These are phyloP conservation scores for Alternaria ventricosa DNA, from an alignment of 2,329 filamentous ascomycete genomes.

Conservation along the genomic window DNA sequence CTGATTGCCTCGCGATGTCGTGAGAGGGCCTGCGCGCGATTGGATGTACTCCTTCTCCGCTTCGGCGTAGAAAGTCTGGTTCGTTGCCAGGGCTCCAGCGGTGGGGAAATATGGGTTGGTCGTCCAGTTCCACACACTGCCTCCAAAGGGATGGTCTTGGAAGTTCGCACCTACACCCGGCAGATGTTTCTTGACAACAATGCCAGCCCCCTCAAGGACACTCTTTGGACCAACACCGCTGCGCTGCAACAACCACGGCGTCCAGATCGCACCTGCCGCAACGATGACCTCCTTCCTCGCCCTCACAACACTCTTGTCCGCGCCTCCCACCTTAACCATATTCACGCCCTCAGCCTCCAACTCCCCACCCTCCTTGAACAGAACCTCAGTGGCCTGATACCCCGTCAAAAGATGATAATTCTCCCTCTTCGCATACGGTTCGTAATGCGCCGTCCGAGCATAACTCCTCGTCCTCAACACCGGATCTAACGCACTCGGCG, in stretches of 20 bases:
- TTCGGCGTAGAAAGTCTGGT: not conserved
- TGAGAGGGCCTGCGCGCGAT: not conserved
- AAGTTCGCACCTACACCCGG: conserved; percentile 41
- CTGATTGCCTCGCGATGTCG: not conserved
- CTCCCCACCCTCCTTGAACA: not conserved
- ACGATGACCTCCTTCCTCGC: not conserved
- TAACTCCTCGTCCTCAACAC: conserved; percentile 33
- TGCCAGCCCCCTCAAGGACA: conserved; percentile 22
- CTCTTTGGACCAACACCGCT: not conserved
- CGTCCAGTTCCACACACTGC: conserved; percentile 10
- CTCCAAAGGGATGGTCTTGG: conserved; percentile 35
- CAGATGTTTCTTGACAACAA: conserved; percentile 28
- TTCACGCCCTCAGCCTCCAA: not conserved
- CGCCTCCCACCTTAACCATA: not conserved
- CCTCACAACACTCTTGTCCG: not conserved
- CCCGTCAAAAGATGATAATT: conserved; percentile 35
- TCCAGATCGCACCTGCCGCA: not conserved
- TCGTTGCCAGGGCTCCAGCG: not conserved
- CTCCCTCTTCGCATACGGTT: conserved; percentile 23
- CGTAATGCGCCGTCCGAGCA: conserved; percentile 40
- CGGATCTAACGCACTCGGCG: conserved; percentile 13
- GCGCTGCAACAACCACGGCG: not conserved
- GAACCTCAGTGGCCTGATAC: conserved; percentile 13
- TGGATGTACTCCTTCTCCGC: not conserved
- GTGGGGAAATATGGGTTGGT: not conserved